Evolutionary conservation across 257 asterid species (phyloP).

Genomic region (Primulina eburnea): DNA sequence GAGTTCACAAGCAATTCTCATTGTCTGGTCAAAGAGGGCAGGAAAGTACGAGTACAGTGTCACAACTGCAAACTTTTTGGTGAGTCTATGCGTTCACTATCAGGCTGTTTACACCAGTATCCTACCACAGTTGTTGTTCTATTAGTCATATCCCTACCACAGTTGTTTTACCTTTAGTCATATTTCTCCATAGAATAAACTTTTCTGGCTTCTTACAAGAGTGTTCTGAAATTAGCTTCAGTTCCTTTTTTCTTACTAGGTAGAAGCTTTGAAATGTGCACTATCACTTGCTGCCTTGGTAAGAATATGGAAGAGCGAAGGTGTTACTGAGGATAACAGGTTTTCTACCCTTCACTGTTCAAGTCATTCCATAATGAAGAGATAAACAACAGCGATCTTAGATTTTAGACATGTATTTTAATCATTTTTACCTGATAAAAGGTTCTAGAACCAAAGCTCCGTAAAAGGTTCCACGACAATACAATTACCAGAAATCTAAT

Average conservation of each 20-base stretch:
- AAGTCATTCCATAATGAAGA: constrained; percentile 19
- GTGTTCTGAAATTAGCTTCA: constrained; percentile 25
- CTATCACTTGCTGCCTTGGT: constrained; percentile 82
- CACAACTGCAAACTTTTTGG: constrained; percentile 97
- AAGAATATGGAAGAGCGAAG: constrained; percentile 83
- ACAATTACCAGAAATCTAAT: background rate
- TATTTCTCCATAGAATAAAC: background rate
- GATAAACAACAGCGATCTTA: constrained; percentile 4
- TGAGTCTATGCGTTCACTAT: constrained; percentile 39
- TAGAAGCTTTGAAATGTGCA: constrained; percentile 89
- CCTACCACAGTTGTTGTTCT: constrained; percentile 13
- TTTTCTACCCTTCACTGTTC: constrained; percentile 21
- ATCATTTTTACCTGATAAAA: constrained; percentile 3
- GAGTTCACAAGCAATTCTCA: constrained; percentile 97
- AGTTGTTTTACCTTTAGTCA: constrained; percentile 2
- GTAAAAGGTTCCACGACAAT: constrained; percentile 1
- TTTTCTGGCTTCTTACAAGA: constrained; percentile 12
- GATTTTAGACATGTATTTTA: constrained; percentile 4
- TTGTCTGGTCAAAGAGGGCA: constrained; percentile 99
- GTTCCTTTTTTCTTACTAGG: constrained; percentile 47
- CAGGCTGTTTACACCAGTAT: constrained; percentile 1
- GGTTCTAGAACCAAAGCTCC: constrained; percentile 4
- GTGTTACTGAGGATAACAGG: constrained; percentile 96
- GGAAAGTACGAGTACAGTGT: constrained; percentile 98
- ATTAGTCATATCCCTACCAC: constrained; percentile 6